phyloP scores from a whole-genome alignment of 108 stramenopile species.

The Nitzschia palea region DNA sequence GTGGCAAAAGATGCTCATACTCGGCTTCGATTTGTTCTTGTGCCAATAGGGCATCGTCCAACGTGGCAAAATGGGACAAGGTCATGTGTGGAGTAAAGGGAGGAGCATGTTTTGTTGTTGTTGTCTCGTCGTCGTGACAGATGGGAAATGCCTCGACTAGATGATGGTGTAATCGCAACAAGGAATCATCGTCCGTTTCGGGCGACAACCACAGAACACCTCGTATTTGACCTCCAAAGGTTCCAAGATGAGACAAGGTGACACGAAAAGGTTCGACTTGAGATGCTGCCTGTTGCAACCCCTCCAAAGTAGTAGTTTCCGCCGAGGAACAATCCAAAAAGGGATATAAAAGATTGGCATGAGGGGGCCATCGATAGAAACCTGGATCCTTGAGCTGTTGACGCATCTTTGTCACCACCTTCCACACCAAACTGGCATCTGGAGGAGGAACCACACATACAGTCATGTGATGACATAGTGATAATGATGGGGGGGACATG shows the following conservation, averaged over 20 bases:
- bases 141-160: slow-evolving; percentile 66
- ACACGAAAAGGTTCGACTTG: slow-evolving; percentile 59
- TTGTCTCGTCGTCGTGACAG: slow-evolving; percentile 45
- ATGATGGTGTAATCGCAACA: slow-evolving; percentile 45
- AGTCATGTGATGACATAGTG: slow-evolving; percentile 53
- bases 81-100: slow-evolving; percentile 77
- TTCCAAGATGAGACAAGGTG: slow-evolving; percentile 56
- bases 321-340: slow-evolving; percentile 43
- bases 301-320: not conserved
- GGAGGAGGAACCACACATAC: slow-evolving; percentile 78
- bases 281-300: slow-evolving; percentile 35
- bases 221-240: slow-evolving; percentile 67
- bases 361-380: slow-evolving; percentile 82
- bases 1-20: slow-evolving; percentile 17
- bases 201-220: slow-evolving; percentile 82
- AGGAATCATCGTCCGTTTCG: slow-evolving; percentile 37
- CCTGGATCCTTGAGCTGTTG: slow-evolving; percentile 71
- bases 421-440: slow-evolving; percentile 51
- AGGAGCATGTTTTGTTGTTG: slow-evolving; percentile 16
- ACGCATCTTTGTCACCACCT: slow-evolving; percentile 45
- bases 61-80: slow-evolving; percentile 62
- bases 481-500: no score
- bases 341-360: slow-evolving; percentile 81
- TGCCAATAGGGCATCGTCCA: slow-evolving; percentile 53
- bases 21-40: slow-evolving; percentile 44